phyloP scores from a whole-genome alignment of 176 grass and related monocot genomes.

The Bothriochloa decipiens region DNA sequence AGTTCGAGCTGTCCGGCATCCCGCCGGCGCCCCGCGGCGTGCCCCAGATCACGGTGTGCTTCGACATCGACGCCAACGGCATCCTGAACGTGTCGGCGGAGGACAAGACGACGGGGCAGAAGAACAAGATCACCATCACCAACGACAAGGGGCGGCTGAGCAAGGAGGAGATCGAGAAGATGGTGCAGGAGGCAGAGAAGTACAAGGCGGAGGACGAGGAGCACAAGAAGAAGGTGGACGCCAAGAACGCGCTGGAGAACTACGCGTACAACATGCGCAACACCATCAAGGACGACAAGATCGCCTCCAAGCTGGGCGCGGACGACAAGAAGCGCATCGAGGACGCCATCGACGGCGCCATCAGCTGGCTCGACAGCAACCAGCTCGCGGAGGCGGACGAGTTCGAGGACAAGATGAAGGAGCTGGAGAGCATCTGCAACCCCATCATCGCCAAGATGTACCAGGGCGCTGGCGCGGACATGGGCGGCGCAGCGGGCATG shows the following conservation, averaged over 20 bases:
- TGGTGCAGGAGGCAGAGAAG: constrained; percentile 70
- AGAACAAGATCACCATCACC: constrained; percentile 76
- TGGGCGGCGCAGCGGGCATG: constrained; percentile 42
- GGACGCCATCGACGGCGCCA: constrained; percentile 50
- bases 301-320: constrained; percentile 50
- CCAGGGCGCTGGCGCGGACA: constrained; percentile 45
- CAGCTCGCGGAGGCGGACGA: constrained; percentile 57
- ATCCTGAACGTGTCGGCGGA: constrained; percentile 68
- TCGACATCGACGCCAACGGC: constrained; percentile 73
- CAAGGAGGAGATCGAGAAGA: constrained; percentile 80
- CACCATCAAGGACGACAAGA: constrained; percentile 72
- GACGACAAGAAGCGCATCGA: constrained; percentile 62
- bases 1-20: constrained; percentile 72
- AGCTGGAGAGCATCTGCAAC: constrained; percentile 65
- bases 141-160: constrained; percentile 69
- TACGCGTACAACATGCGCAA: constrained; percentile 92
- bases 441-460: constrained; percentile 71
- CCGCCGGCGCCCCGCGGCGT: constrained; percentile 55
- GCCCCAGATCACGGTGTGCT: constrained; percentile 72
- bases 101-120: constrained; percentile 73
- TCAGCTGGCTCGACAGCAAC: constrained; percentile 58
- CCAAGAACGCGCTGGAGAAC: constrained; percentile 84
- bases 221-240: constrained; percentile 83
- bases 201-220: constrained; percentile 73
- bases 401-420: constrained; percentile 69